phyloP scores from a whole-genome alignment of 78 protist species.

The Neovahlkampfia damariscottae region DNA sequence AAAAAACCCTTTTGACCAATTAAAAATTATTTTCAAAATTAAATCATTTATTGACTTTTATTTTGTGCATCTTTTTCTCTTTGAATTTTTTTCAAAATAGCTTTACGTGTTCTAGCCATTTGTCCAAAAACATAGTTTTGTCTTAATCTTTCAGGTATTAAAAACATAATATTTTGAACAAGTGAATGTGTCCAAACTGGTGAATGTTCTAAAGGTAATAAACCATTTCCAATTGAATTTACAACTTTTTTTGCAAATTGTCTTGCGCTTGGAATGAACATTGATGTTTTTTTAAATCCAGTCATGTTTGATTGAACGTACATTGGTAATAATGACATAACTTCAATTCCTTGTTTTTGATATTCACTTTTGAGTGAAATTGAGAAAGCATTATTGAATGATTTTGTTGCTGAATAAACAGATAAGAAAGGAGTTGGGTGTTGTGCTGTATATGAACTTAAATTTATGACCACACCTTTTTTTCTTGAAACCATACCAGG shows the following conservation, averaged over 20 bases:
- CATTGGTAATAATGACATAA: neutral
- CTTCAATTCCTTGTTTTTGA: neutral
- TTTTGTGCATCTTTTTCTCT: too few species aligned
- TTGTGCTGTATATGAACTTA: constrained; percentile 11
- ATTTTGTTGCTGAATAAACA: constrained; percentile 30
- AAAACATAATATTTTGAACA: too few species aligned
- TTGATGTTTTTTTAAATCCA: neutral
- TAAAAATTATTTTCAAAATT: too few species aligned
- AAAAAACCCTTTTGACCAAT: too few species aligned
- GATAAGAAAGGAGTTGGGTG: constrained; percentile 14
- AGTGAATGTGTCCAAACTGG: neutral
- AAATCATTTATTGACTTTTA: too few species aligned
- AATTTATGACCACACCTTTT: constrained; percentile 22
- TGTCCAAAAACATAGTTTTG: too few species aligned
- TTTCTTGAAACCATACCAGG: neutral
- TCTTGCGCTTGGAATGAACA: neutral
- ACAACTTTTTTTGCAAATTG: neutral
- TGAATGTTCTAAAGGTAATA: neutral
- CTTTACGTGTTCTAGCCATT: too few species aligned
- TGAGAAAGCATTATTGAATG: constrained; percentile 9
- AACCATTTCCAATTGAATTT: neutral
- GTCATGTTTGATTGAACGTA: constrained; percentile 4
- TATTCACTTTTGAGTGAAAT: neutral
- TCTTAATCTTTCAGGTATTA: too few species aligned
- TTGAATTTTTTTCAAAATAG: too few species aligned